phyloP scores from a whole-genome alignment of 176 grass and related monocot species.

The Stipa capillata region DNA sequence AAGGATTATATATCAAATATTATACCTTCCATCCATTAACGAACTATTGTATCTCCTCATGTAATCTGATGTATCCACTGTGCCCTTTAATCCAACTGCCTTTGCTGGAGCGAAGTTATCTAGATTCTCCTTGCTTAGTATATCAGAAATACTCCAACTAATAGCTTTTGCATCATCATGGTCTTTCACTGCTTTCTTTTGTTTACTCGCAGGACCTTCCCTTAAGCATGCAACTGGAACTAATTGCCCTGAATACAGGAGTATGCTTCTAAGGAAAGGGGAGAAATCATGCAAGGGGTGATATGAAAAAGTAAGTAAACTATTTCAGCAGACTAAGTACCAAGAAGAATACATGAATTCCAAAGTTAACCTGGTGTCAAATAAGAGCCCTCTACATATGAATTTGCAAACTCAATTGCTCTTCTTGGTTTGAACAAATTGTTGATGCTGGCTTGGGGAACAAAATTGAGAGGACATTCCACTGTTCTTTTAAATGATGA shows the following conservation, averaged over 20 bases:
- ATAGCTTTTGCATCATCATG: constrained; percentile 27
- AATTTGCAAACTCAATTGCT: constrained; percentile 26
- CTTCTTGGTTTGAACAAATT: constrained; percentile 25
- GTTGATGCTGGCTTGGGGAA: constrained; percentile 6
- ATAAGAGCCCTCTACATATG: constrained; percentile 26
- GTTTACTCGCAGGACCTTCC: constrained; percentile 55
- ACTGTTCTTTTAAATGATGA: constrained; percentile 43
- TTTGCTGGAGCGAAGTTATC: constrained; percentile 25
- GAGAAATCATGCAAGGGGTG: neutral
- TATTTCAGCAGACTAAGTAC: constrained; percentile 21
- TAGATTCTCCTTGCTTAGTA: constrained; percentile 36
- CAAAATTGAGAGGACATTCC: constrained; percentile 27
- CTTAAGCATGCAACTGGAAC: constrained; percentile 53
- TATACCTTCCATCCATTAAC: constrained; percentile 75
- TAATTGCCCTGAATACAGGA: constrained; percentile 42
- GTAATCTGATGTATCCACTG: constrained; percentile 43
- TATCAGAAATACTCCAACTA: constrained; percentile 26
- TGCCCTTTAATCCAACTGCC: constrained; percentile 32
- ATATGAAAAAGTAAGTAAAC: constrained; percentile 14
- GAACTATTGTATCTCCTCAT: constrained; percentile 62
- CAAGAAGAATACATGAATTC: constrained; percentile 33
- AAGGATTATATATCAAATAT: constrained; percentile 21
- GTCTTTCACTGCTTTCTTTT: constrained; percentile 32
- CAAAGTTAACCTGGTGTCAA: constrained; percentile 59
- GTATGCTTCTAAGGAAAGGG: constrained; percentile 18